These are phyloP conservation scores for Daldinia vernicosa DNA, from an alignment of 495 filamentous ascomycete species.

Conservation along the genomic window DNA sequence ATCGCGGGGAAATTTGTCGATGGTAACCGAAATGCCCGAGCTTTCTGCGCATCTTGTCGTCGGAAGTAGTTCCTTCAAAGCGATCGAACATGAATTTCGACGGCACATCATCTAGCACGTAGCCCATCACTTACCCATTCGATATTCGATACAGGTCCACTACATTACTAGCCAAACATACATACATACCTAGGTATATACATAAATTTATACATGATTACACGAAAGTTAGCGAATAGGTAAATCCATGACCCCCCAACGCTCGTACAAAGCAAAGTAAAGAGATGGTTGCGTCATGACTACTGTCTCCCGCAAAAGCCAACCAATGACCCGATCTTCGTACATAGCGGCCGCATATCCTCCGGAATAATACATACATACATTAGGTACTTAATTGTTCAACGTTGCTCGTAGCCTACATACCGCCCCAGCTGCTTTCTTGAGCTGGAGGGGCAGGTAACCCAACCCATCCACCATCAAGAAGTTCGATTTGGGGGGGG, in stretches of 20 bases:
- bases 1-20: conserved; percentile 17
- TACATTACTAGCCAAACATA: background rate
- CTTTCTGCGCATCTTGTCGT: conserved; percentile 17
- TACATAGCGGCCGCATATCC: conserved; percentile 30
- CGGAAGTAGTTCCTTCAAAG: conserved; percentile 9
- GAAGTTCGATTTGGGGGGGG: background rate
- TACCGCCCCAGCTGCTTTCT: background rate
- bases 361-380: conserved; percentile 25
- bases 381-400: background rate
- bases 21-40: conserved; percentile 32
- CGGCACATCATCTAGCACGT: conserved; percentile 24
- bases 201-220: conserved; percentile 17
- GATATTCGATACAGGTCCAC: background rate
- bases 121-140: conserved; percentile 19
- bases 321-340: conserved; percentile 17
- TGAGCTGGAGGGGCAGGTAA: conserved; percentile 3
- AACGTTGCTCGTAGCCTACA: conserved; percentile 16
- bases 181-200: background rate
- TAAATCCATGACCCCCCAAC: conserved; percentile 5
- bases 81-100: conserved; percentile 29
- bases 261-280: conserved; percentile 6
- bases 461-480: conserved; percentile 12
- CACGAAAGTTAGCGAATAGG: conserved; percentile 14
- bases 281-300: conserved; percentile 35
- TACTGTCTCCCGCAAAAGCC: conserved; percentile 11